phyloP scores from a whole-genome alignment of 805 yeast species.

The Metschnikowia vanudenii region DNA sequence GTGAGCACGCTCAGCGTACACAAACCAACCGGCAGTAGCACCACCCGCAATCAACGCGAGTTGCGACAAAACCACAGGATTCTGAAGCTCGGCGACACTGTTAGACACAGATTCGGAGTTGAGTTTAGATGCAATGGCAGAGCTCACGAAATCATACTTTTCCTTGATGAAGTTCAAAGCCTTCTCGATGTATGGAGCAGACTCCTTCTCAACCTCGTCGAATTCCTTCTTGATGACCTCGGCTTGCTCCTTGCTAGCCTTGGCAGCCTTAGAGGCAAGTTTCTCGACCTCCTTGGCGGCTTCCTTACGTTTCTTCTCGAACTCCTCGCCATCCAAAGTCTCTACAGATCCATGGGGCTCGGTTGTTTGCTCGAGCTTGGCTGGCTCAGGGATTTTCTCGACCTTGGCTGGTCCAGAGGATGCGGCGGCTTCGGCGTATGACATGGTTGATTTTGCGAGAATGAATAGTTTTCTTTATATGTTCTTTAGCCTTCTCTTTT shows the following conservation, averaged over 20 bases:
- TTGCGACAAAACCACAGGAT: conserved; percentile 62
- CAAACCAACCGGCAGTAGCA: conserved; percentile 47
- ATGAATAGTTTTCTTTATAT: conserved; percentile 1
- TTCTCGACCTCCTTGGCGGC: conserved; percentile 23
- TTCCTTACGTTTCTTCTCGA: conserved; percentile 26
- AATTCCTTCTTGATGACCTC: conserved; percentile 22
- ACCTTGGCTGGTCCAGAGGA: conserved; percentile 35
- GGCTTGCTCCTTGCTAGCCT: conserved; percentile 23
- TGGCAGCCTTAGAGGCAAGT: conserved; percentile 21
- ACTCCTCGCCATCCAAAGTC: conserved; percentile 22
- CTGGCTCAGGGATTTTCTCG: conserved; percentile 31
- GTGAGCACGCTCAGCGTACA: conserved; percentile 51
- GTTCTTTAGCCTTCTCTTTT: neutral
- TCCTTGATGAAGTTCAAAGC: conserved; percentile 22
- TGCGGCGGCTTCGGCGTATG: conserved; percentile 44
- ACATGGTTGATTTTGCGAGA: conserved; percentile 9
- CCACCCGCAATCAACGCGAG: conserved; percentile 48
- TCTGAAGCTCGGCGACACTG: conserved; percentile 46
- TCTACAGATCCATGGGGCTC: conserved; percentile 28
- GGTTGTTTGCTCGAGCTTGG: conserved; percentile 22
- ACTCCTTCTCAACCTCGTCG: conserved; percentile 23
- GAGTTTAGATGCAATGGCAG: conserved; percentile 14
- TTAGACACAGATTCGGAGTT: conserved; percentile 18
- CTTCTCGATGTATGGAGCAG: conserved; percentile 24
- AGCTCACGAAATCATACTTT: conserved; percentile 18